Evolutionary conservation across 2,329 filamentous ascomycete species (phyloP).

Genomic region (Huntiella decipiens): DNA sequence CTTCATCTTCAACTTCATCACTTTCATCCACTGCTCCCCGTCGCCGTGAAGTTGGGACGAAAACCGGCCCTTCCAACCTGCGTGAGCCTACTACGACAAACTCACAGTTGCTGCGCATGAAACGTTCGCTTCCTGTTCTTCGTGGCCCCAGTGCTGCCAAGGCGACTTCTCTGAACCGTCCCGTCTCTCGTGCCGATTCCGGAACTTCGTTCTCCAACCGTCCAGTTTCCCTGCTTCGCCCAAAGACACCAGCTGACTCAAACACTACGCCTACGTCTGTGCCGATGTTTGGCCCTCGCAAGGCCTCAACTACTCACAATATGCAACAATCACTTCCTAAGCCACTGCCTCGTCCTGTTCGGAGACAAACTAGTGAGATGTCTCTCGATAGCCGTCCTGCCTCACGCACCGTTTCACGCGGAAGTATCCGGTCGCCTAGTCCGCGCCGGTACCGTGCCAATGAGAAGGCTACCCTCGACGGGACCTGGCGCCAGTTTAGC

Average conservation of each 20-base stretch:
- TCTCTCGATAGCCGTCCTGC: constrained; percentile 36
- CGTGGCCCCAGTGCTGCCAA: constrained; percentile 29
- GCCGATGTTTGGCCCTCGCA: constrained; percentile 21
- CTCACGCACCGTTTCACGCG: constrained; percentile 39
- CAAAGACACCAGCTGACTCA: constrained; percentile 55
- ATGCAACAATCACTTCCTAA: constrained; percentile 68
- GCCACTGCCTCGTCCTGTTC: constrained; percentile 42
- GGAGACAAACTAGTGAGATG: constrained; percentile 68
- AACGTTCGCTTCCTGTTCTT: constrained; percentile 45
- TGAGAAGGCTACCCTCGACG: constrained; percentile 12
- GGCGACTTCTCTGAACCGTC: constrained; percentile 28
- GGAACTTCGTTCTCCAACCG: constrained; percentile 1
- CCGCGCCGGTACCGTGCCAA: constrained; percentile 25
- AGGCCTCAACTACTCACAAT: constrained; percentile 47
- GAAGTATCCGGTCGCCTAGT: constrained; percentile 40
- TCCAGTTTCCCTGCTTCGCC: constrained; percentile 26
- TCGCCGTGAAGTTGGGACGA: constrained; percentile 38
- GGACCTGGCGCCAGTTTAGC: constrained; percentile 12
- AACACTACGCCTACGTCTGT: not conserved
- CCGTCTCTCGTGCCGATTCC: constrained; percentile 21
- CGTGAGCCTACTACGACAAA: constrained; percentile 43
- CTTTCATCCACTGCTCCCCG: constrained; percentile 27
- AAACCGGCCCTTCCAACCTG: constrained; percentile 33
- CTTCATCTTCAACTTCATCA: constrained; percentile 31
- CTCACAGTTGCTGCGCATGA: constrained; percentile 44